Conservation (phyloP, 495 filamentous ascomycete species). For the Xanthoparmelia taractica region DNA sequence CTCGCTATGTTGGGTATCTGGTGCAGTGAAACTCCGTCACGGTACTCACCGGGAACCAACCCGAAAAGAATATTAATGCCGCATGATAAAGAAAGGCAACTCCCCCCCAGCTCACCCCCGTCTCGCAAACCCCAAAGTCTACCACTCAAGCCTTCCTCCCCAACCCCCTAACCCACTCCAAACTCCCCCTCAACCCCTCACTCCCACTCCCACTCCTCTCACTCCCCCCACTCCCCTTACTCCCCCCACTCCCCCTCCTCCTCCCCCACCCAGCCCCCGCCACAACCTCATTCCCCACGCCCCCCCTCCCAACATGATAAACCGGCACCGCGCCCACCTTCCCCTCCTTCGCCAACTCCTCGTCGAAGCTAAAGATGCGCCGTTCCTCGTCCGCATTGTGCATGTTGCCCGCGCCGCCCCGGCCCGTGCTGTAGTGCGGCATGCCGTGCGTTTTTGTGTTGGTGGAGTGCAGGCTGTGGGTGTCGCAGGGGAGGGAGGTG, state of each 20-base stretch:
- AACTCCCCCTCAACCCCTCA: conserved; percentile 2
- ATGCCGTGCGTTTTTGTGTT: conserved; percentile 36
- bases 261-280: conserved; percentile 23
- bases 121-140: not conserved
- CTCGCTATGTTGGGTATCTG: not conserved
- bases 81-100: not conserved
- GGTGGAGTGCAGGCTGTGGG: conserved; percentile 37
- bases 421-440: conserved; percentile 62
- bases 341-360: conserved; percentile 67
- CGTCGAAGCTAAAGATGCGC: conserved; percentile 81
- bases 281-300: conserved; percentile 70
- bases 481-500: conserved; percentile 44
- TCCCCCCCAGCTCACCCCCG: not conserved
- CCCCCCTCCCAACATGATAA: conserved; percentile 81
- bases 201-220: conserved; percentile 6
- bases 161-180: not conserved
- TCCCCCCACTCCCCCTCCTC: not conserved
- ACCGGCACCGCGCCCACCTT: conserved; percentile 51
- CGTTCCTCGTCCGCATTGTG: conserved; percentile 56
- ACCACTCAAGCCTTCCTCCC: not conserved
- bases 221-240: conserved; percentile 6
- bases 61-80: conserved; percentile 3
- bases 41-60: conserved; percentile 18
- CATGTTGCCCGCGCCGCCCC: conserved; percentile 87
- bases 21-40: conserved; percentile 18